Base-by-base conservation (phyloP, 257 asterid species). In the Solanum tarapatanum region DNA sequence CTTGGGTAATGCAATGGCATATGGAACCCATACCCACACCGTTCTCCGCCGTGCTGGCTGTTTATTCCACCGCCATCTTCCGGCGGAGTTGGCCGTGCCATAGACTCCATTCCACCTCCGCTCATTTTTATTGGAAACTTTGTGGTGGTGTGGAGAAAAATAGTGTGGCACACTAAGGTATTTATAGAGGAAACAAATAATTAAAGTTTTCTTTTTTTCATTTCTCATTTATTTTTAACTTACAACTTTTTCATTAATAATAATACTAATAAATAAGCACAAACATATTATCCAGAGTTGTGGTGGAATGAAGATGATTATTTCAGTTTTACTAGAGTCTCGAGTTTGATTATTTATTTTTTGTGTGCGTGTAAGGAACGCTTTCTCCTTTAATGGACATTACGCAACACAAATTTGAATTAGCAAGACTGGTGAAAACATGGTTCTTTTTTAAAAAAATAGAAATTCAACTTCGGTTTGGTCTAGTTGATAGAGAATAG, bases 91-190 rank as follows among this genome's bases (percentile, higher is more conserved):
- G 88, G 90, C 86, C 89, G 90, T 64, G 93, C 58, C 28, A 93
- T 86, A 41, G 95, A 90, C 85, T 88, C 94, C 91, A 89, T 89
- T 41, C 82, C 88, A 30, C 90, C 91, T 41, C 77, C 69, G 10
- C 89, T 85, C 88, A 48, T 90, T 87, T 68, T 35, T 35, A 2
- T 75, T n/a, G 62, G 45, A 70, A 70, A 32, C 35, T 68, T 68
- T n/a, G 13, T 68, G 45, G 30, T 66, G 80, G 30, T 70, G 72
- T 41, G 45, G 33, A 45, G 33, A 43, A 10, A 19, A 19, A 72
- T 21, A 19, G 3, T 4, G 28, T 1, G 30, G 7, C 5, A 82
- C 30, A 28, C 69, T 17, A 4, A 21, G 43, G 69, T 82, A 48
- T 82, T 45, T 82, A 82, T 82, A 82, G 85, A 48, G 85, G 85